These are phyloP conservation scores for Aspergillus floridensis DNA, from an alignment of 2,329 filamentous ascomycete genomes.

Conservation along the genomic window DNA sequence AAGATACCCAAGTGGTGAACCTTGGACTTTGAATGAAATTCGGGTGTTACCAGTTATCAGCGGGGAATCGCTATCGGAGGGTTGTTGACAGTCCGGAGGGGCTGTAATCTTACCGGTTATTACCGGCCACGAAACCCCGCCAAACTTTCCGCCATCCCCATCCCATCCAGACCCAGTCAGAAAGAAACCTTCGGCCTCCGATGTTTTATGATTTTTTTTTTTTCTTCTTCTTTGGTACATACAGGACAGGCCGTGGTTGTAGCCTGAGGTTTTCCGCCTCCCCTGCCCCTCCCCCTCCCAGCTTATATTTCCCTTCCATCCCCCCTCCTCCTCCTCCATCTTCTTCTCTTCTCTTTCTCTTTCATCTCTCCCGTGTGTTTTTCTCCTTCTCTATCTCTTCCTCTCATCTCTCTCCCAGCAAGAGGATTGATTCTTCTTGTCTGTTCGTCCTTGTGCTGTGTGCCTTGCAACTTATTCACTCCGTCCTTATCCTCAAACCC, in stretches of 20 bases:
- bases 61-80: background rate
- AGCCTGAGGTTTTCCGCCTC: background rate
- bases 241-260: no score
- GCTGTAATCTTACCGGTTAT: conserved; percentile 1
- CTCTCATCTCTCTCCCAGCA: conserved; percentile 17
- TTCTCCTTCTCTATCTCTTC: conserved; percentile 26
- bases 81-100: background rate
- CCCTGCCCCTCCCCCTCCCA: conserved; percentile 5
- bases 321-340: conserved; percentile 11
- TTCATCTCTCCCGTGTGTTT: conserved; percentile 8
- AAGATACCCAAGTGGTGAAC: background rate
- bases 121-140: conserved; percentile 12
- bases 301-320: conserved; percentile 8
- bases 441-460: conserved; percentile 8
- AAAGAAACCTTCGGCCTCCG: background rate
- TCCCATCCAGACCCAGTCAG: no score
- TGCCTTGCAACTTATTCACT: conserved; percentile 5
- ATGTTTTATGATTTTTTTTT: conserved; percentile 12
- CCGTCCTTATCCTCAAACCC: conserved; percentile 3
- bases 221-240: background rate
- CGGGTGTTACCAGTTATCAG: background rate
- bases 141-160: background rate
- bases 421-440: conserved; percentile 24
- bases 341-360: conserved; percentile 23
- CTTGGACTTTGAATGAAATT: no score